Evolutionary conservation across 495 filamentous ascomycete genomes (phyloP), one percentile per base, ranked within the genome.

Genomic region (Lentithecium fluviatile): DNA sequence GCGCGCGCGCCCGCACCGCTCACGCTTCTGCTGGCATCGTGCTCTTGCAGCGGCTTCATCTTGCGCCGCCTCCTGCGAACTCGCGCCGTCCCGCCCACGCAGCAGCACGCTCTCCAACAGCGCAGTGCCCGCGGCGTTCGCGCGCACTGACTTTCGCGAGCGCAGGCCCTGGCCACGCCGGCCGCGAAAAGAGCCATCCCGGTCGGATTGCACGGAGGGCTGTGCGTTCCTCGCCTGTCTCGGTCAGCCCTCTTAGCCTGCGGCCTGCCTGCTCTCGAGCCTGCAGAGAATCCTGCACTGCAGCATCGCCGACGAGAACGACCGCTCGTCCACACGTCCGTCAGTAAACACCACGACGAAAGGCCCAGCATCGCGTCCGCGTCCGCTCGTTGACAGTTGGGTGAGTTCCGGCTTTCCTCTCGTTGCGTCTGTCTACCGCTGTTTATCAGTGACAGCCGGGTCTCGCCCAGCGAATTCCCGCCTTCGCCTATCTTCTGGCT

Each of bases 11-110:
- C 42, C 37, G 38, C 45, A 11, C 20, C 43, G 53, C 60, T 19
- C 52, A 11, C 36, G 37, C 45, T 40, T 58, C 45, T 56, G 32
- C 26, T 36, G 43, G 55, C 43, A 58, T 49, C 55, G 52, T 36
- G 38, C 51, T 47, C 37, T 32, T 61, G 38, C 58, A 61, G 58
- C 49, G 37, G 56, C 48, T 34, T 29, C 46, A 37, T 51, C 38
- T 45, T 37, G 56, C 56, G 32, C 56, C 12, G 37, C 8, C 56
- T 21, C 23, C 56, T 63, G 60, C 46, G 37, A 63, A 67, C 60
- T 68, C 67, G 67, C 56, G 67, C 67, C 67, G 67, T 60, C 67
- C 67, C 67, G 67, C 63, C 52, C 58, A 60, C 67, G 62, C 67
- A 69, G 57, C 62, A 48, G 42, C 50, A 29, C 37, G n/a, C 21